phyloP scores from a whole-genome alignment of 352 stramenopile genomes.

The Globisporangium spiculum region DNA sequence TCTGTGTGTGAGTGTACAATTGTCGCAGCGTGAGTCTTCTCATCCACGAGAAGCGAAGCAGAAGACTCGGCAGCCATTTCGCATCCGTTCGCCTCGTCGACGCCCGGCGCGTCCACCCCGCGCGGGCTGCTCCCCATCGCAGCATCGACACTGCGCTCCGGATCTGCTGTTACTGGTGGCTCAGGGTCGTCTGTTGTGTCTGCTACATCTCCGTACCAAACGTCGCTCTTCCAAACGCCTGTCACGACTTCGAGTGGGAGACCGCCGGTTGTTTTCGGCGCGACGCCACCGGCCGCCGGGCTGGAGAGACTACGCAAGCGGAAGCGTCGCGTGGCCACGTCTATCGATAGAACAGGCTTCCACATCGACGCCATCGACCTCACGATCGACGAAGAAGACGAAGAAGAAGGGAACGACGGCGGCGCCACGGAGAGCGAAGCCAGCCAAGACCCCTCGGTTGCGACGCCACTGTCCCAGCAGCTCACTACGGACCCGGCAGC shows the following conservation, averaged over 20 bases:
- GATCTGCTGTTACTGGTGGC: neutral
- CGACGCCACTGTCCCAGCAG: neutral
- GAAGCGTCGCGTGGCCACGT: constrained; percentile 33
- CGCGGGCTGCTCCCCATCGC: constrained; percentile 3
- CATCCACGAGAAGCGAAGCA: neutral
- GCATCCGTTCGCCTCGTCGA: constrained; percentile 12
- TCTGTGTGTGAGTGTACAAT: neutral
- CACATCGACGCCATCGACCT: constrained; percentile 21
- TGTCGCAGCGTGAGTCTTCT: constrained; percentile 1
- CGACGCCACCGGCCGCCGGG: constrained; percentile 4
- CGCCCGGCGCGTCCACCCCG: constrained; percentile 14
- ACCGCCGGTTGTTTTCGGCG: constrained; percentile 4
- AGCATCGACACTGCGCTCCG: constrained; percentile 4
- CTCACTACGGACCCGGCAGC: neutral
- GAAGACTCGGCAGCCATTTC: constrained; percentile 8
- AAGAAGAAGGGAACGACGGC: constrained; percentile 8
- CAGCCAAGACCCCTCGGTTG: neutral
- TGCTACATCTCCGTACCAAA: constrained; percentile 7
- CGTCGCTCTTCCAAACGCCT: constrained; percentile 18
- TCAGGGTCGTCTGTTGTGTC: neutral
- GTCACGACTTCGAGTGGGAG: constrained; percentile 6
- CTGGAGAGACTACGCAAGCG: constrained; percentile 33
- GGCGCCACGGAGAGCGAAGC: constrained; percentile 5
- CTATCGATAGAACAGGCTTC: constrained; percentile 27
- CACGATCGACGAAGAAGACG: constrained; percentile 19